Evolutionary conservation across 768 basidiomycete species (phyloP), one percentile per base, ranked within the genome.

Genomic region (Strobilomyces confusus): DNA sequence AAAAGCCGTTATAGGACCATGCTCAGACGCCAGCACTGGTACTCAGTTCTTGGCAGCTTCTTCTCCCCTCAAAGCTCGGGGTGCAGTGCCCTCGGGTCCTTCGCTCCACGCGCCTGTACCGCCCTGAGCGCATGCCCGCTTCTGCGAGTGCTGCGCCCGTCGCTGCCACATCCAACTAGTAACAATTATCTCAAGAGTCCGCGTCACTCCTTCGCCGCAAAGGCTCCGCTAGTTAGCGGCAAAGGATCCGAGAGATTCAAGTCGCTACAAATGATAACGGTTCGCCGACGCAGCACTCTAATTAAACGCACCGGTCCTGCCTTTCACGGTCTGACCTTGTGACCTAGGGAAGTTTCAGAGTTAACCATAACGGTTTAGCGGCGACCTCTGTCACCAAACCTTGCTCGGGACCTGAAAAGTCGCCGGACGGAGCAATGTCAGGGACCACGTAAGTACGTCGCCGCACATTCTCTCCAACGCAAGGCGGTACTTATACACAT

Each of bases 51-150:
- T 52, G 32, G 25, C 7, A 8, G 30, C 44, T 60, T 55, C 48
- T 49, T 19, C 12, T 13, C 57, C 52, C 36, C 41, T 50, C 51
- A 59, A 55, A 42, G 36, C 33, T 58, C 44, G 48, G n/a, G n/a
- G 38, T 56, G 63, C 63, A 54, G 60, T 60, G 63, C 49, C 23
- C 17, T 45, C 30, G 37, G 49, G 12, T 36, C 42, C 52, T 54
- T 60, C 22, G 23, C 26, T 49, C 44, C 32, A 30, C 43, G 19
- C 41, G 33, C 25, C 36, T 45, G 34, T 37, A 38, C 41, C 38
- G 9, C 33, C 19, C 9, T 37, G 47, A 7, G 33, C 5, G 23
- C 8, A 13, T 29, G 19, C 6, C n/a, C n/a, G 44, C 48, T 52
- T 56, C 43, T 47, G 44, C 30, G n/a, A 30, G 46, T 47, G 25